Evolutionary conservation across 768 basidiomycete species (phyloP), one percentile per base, ranked within the genome.

Genomic region (Coprinopsis marcescibilis): DNA sequence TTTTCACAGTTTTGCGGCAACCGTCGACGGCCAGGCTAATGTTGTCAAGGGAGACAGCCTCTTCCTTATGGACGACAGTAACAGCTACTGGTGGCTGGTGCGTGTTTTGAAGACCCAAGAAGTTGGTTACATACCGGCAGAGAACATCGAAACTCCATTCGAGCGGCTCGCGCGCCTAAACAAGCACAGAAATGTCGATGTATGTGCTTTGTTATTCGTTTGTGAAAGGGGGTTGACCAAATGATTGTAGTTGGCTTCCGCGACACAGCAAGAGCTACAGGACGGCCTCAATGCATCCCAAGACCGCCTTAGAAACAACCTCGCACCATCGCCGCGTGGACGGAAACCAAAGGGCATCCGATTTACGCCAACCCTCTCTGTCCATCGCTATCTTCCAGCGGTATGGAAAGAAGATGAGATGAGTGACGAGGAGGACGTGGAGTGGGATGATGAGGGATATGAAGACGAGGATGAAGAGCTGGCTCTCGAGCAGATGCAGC

Each of bases 71-170:
- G 96, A 99, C 68, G 96, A 99, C 64, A 91, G 85, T 48, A 98
- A 99, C 65, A 91, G 89, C 66, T 99, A 99, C 69, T 98, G 96
- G 96, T 98, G 96, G 96, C 87, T 98, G 41, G 95, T 99, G 6
- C 81, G 93, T 38, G 96, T 99, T 7, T 82, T 99, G 53, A 98
- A 97, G 70, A 97, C 95, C 6, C 93, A 97, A 65, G 93, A 96
- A 58, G 91, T 99, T 13, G 96, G 96, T 0, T 99, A 99, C 64
- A 98, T 99, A 41, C 96, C 96, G 14, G 96, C 96, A 0, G 96
- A 99, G 68, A 98, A 97, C 63, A 97, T 99, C 55, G 96, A 99
- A 64, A 99, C 96, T 0, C 96, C 96, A 0, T 96, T 92, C 57
- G 96, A 99, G 61, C 78, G 96, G 27, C 77, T 98, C 4, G 96